These are phyloP conservation scores for Fusarium zealandicum DNA, from an alignment of 2,329 filamentous ascomycete genomes.

Conservation along the genomic window DNA sequence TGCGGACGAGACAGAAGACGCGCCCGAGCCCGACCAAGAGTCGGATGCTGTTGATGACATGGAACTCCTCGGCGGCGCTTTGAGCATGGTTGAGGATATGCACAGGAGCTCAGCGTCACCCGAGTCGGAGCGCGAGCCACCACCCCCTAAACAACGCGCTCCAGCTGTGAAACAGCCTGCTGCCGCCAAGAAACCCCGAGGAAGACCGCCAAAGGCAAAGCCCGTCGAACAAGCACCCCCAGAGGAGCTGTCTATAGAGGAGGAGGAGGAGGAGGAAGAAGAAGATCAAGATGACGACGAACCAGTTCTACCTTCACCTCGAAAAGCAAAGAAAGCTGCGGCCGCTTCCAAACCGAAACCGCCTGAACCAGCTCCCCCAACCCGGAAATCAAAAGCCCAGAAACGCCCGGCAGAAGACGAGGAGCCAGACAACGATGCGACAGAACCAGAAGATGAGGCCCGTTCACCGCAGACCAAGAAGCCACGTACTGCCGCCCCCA, in stretches of 20 bases:
- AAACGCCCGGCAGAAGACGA: conserved; percentile 27
- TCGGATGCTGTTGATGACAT: conserved; percentile 39
- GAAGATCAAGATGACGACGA: conserved; percentile 6
- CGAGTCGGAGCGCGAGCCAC: conserved; percentile 18
- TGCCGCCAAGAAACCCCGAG: conserved; percentile 26
- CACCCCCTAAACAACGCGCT: conserved; percentile 8
- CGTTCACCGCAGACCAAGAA: conserved; percentile 37
- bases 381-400: conserved; percentile 29
- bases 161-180: conserved; percentile 15
- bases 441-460: conserved; percentile 39
- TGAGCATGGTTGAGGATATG: conserved; percentile 51
- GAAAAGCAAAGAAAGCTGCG: conserved; percentile 21
- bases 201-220: conserved; percentile 35
- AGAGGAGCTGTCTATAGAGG: conserved; percentile 18
- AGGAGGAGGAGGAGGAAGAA: conserved; percentile 14
- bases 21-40: conserved; percentile 37
- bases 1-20: conserved; percentile 40
- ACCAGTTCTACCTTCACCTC: not conserved
- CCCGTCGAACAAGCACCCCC: conserved; percentile 14
- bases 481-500: conserved; percentile 36
- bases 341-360: conserved; percentile 21
- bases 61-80: conserved; percentile 51
- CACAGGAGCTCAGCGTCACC: conserved; percentile 33
- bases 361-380: conserved; percentile 11
- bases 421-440: conserved; percentile 18